A percentile compares a stretch with the other conserved stretches of the same genome.
Evolutionary conservation across 352 stramenopile genomes (phyloP).

Genomic region (Phytophthora syringae): DNA sequence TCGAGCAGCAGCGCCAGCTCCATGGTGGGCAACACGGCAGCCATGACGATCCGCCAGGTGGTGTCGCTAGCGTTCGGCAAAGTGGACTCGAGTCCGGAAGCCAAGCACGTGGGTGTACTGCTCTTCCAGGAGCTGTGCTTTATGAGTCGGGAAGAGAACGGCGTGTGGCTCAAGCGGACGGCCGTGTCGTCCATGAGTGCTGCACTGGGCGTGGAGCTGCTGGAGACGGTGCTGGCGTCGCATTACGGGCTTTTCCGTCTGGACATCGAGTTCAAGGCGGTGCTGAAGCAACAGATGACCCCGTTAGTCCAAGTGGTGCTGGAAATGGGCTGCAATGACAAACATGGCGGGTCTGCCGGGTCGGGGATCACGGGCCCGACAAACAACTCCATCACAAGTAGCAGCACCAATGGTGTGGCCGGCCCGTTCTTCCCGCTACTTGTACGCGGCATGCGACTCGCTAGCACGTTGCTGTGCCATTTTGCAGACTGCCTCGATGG

Average conservation of each 20-base stretch:
- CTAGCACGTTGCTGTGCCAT: conserved; percentile 75
- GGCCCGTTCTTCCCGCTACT: conserved; percentile 81
- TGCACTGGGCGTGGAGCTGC: conserved; percentile 76
- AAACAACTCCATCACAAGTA: conserved; percentile 45
- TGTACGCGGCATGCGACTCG: conserved; percentile 83
- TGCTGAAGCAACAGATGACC: conserved; percentile 86
- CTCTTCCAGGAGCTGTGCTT: conserved; percentile 90
- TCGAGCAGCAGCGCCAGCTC: conserved; percentile 76
- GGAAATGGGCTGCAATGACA: conserved; percentile 69
- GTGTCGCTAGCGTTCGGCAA: conserved; percentile 89
- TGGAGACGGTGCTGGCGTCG: conserved; percentile 76
- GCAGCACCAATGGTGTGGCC: conserved; percentile 30
- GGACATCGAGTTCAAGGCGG: conserved; percentile 75
- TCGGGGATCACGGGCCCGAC: conserved; percentile 41
- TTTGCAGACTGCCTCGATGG: conserved; percentile 74
- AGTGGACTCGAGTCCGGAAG: conserved; percentile 66
- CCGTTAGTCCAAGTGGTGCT: conserved; percentile 75
- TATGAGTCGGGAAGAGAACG: conserved; percentile 85
- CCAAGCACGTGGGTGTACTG: conserved; percentile 83
- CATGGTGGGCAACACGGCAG: conserved; percentile 85
- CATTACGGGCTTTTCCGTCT: conserved; percentile 71
- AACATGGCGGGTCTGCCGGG: conserved; percentile 35
- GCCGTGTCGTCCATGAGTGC: conserved; percentile 78
- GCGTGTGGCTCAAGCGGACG: conserved; percentile 86
- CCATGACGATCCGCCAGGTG: conserved; percentile 89